Evolutionary conservation across 2,329 filamentous ascomycete species (phyloP), one percentile per base, ranked within the genome.

Genomic region (Fusarium beomiforme): DNA sequence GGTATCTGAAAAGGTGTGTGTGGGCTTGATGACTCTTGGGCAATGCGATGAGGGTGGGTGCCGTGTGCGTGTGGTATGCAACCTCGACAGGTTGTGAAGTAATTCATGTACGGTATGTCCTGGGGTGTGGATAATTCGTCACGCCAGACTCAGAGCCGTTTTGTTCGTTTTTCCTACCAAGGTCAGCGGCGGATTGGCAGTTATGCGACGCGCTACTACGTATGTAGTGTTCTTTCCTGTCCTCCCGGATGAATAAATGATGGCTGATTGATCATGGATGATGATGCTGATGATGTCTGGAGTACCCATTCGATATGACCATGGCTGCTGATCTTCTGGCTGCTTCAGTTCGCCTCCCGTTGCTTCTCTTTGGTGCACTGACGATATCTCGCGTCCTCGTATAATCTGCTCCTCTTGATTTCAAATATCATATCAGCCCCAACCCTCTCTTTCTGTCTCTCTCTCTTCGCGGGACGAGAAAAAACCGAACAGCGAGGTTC

Each of bases 181-280:
- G 61, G 60, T 67, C 69, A 69, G 64, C 64, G 55, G 68, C 63
- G 57, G 68, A 49, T 66, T 56, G 44, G 53, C 43, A 54, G 54
- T 37, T 34, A 37, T 39, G 51, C 57, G 26, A 51, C 31, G 21
- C 43, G 41, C 23, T 36, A 29, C 57, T 59, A 44, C 43, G 29
- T 42, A 65, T 50, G 49, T 64, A 62, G 49, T 69, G 46, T 49
- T 36, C 58, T 71, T 59, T 69, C 59, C 41, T 68, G 36, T 13
- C n/a, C n/a, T n/a, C n/a, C n/a, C 23, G 46, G 21, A 24, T 14
- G n/a, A 31, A 57, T 71, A 49, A 49, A 55, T 59, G 63, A 68
- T 71, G 69, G 41, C 53, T 71, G 51, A 58, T 69, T 53, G 49
- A 69, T 65, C 60, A 67, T 72, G 66, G 57, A 71, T 72, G 70